These are phyloP conservation scores for Phytophthora sp. DNA, from an alignment of 352 stramenopile species.

Conservation along the genomic window DNA sequence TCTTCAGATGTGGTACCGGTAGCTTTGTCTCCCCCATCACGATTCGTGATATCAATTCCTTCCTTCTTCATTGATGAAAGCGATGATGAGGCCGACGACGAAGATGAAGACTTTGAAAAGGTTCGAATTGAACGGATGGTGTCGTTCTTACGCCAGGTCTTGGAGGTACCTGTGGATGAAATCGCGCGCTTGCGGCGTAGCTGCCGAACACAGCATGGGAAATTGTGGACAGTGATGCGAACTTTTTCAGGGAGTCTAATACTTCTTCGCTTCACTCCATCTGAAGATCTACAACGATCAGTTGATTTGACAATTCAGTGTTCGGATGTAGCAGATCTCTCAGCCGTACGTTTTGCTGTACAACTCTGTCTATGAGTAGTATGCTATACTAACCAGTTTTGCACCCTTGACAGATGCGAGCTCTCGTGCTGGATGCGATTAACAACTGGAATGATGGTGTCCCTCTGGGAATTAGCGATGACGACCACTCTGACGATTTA, in stretches of 20 bases:
- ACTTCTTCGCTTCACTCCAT: constrained; percentile 42
- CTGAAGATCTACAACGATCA: constrained; percentile 26
- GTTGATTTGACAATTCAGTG: constrained; percentile 60
- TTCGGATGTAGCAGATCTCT: constrained; percentile 62
- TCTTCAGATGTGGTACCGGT: constrained; percentile 4
- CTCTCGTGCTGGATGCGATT: constrained; percentile 40
- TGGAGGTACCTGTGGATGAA: constrained; percentile 30
- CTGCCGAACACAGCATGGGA: constrained; percentile 49
- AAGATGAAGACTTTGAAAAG: constrained; percentile 32
- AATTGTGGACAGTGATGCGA: constrained; percentile 55
- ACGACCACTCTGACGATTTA: constrained; percentile 12
- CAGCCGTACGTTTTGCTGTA: constrained; percentile 44
- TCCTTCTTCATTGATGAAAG: constrained; percentile 17
- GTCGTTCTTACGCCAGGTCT: constrained; percentile 33
- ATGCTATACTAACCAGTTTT: neutral
- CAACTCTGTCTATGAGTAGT: neutral
- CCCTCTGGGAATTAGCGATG: neutral
- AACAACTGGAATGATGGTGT: constrained; percentile 15
- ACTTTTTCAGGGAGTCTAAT: constrained; percentile 54
- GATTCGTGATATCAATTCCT: constrained; percentile 39
- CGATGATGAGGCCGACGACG: constrained; percentile 18
- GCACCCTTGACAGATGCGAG: constrained; percentile 50
- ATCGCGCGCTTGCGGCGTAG: constrained; percentile 32
- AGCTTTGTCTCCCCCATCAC: constrained; percentile 32
- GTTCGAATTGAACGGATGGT: constrained; percentile 40